Evolutionary conservation across 768 basidiomycete species (phyloP), one percentile per base, ranked within the genome.

Genomic region (Boletus sp.): DNA sequence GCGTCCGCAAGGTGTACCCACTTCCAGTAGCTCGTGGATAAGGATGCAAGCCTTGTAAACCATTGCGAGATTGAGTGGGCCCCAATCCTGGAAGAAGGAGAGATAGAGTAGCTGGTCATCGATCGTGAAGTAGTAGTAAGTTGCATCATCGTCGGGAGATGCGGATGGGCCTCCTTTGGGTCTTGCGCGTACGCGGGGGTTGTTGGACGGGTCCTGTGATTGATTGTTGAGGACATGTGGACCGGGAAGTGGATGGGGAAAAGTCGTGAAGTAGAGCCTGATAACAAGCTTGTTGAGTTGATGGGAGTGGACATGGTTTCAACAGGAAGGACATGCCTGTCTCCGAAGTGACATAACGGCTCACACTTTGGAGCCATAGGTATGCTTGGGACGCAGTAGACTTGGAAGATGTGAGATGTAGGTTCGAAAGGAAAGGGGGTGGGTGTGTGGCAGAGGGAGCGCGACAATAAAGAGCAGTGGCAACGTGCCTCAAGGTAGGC

Each of bases 61-160:
- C 90, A 90, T 91, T n/a, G 90, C 87, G 39, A 94, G 79, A 69
- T 94, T 94, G 52, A 94, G 78, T 32, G 94, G 94, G 14, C 94
- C 94, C 87, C 92, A 95, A 72, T 97, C 94, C 70, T 93, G 87
- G 71, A 90, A 95, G 81, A 97, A 97, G 33, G 90, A 92, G 62
- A 94, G 82, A 77, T 97, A 97, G 63, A 89, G 81, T 37, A 97
- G 81, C 62, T 93, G 89, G 78, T 94, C 89, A 74, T 97, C 94
- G 76, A 96, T 84, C 55, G 90, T 92, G 77, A 96, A 94, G 76
- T 89, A 96, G 75, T 92, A 91, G 72, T 91, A 92, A 52, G 81
- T 80, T 55, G 87, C 83, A 61, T 83, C 80, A 62, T 89, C 88
- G 64, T 93, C 89, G 24, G 87, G 84, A 15, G 89, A 81, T 28